Evolutionary conservation across 495 filamentous ascomycete species (phyloP).

Genomic region (Neurospora hispaniola): DNA sequence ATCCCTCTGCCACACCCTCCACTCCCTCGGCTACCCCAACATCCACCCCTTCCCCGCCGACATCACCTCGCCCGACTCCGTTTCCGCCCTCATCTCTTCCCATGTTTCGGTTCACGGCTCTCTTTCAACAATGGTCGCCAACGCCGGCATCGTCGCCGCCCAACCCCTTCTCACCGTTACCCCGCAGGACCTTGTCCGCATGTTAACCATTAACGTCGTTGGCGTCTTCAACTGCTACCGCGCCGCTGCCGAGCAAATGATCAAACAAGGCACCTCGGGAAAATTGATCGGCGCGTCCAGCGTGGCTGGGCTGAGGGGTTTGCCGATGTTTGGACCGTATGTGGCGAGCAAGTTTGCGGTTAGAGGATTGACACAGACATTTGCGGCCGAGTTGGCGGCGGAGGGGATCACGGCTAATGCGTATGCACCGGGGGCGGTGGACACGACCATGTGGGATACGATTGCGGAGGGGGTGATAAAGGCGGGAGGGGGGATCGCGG

Average conservation of each 20-base stretch:
- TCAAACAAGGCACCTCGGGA: conserved; percentile 35
- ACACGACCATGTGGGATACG: conserved; percentile 50
- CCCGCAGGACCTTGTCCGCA: conserved; percentile 30
- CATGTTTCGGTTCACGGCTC: conserved; percentile 40
- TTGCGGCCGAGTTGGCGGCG: conserved; percentile 46
- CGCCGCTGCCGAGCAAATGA: conserved; percentile 44
- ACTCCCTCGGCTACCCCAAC: conserved; percentile 26
- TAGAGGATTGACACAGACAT: conserved; percentile 44
- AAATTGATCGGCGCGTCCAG: conserved; percentile 47
- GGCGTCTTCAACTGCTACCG: conserved; percentile 50
- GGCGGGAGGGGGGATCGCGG: not conserved
- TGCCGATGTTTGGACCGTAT: conserved; percentile 43
- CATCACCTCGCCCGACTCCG: conserved; percentile 39
- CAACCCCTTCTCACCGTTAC: conserved; percentile 40
- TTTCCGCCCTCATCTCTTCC: conserved; percentile 36
- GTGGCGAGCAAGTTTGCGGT: conserved; percentile 51
- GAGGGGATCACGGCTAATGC: conserved; percentile 53
- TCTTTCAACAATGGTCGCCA: conserved; percentile 50
- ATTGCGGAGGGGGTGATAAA: conserved; percentile 37
- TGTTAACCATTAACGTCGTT: conserved; percentile 45
- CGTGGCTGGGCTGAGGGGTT: conserved; percentile 47
- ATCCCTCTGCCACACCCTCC: conserved; percentile 13
- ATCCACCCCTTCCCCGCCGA: conserved; percentile 41
- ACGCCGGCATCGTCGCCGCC: conserved; percentile 49
- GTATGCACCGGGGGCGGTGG: conserved; percentile 53